A percentile compares a stretch with the other conserved stretches of the same genome.
These are phyloP conservation scores for Phragmites australis DNA, from an alignment of 176 grass and related monocot genomes.

Conservation along the genomic window DNA sequence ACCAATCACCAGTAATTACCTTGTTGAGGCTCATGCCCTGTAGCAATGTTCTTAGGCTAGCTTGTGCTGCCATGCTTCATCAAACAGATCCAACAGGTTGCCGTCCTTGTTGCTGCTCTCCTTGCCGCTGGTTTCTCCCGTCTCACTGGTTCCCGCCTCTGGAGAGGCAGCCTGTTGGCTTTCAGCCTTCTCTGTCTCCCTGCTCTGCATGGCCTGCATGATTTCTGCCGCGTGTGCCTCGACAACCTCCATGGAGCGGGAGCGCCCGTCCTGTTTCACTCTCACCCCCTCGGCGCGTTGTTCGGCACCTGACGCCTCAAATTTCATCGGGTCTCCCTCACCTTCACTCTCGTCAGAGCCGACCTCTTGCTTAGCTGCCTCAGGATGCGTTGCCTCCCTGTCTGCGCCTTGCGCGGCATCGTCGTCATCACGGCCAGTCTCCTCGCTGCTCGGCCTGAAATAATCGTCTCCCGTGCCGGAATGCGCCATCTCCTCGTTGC, in stretches of 20 bases:
- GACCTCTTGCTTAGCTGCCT: not conserved
- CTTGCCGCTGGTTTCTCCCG: not conserved
- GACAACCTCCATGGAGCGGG: no score
- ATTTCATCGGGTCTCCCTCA: not conserved
- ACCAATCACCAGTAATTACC: not conserved
- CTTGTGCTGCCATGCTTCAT: conserved; percentile 34
- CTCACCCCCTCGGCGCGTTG: not conserved
- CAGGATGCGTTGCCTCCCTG: not conserved
- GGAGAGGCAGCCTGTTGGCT: not conserved
- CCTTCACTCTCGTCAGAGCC: not conserved
- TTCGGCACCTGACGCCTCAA: not conserved
- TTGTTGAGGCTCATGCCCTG: not conserved
- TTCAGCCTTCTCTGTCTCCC: not conserved
- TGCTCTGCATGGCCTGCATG: not conserved
- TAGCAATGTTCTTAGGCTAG: not conserved
- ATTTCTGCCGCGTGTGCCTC: not conserved
- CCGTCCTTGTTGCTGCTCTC: not conserved
- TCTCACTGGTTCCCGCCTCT: not conserved
- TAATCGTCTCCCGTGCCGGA: not conserved
- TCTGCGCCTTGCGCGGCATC: not conserved
- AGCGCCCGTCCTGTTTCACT: no score
- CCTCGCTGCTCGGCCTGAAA: no score
- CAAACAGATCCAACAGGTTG: conserved; percentile 18
- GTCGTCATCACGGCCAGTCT: not conserved
- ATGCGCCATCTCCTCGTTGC: not conserved